Base-by-base conservation (phyloP, 768 basidiomycete species). In the Hypholoma sublateritium region DNA sequence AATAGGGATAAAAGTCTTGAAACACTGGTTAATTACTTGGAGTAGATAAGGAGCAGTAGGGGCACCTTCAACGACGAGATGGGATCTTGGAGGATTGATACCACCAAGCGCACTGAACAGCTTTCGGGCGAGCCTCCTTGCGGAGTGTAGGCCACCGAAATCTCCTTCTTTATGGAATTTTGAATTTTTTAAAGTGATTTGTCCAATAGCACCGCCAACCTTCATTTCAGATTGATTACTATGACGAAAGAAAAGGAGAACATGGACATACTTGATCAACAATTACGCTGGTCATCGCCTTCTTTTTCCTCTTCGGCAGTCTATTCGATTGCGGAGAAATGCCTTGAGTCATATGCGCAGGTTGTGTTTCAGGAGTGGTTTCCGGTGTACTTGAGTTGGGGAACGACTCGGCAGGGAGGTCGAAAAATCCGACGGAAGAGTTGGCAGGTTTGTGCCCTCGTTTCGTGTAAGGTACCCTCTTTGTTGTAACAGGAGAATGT, bases 1-100 rank as follows among this genome's bases (percentile, higher is more conserved):
- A 92, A 67, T 91, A 92, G 0, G 90, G 89, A 63, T 83, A 76
- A 65, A 92, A 92, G 65, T 92, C 90, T 89, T 49, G 28, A 35
- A 34, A 24, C 47, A 34, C 42, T 14, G 17, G 56, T 35, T 37
- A 14, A 32, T 5, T 32, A 9, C 28, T 7, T 32, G 5, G 28
- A 32, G 28, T 32, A 32, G 2, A 32, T 32, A 32, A 5, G 5
- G 28, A 32, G 28, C 9, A 9, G 9, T 32, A 32, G 28, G 51
- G 75, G 43, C 50, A 85, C 88, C 88, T 64, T 89, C 85, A 12
- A 90, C 86, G 35, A 87, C 55, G 24, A 91, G 77, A 70, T 88
- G 78, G 21, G 79, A 75, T 53, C 87, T 72, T 32, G 82, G 77
- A 14, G 87, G 87, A 58, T 77, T 74, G 2, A 83, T 82, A 49